Conservation (phyloP, 202 grass and related monocot species). For the Schoenoplectus triqueter region DNA sequence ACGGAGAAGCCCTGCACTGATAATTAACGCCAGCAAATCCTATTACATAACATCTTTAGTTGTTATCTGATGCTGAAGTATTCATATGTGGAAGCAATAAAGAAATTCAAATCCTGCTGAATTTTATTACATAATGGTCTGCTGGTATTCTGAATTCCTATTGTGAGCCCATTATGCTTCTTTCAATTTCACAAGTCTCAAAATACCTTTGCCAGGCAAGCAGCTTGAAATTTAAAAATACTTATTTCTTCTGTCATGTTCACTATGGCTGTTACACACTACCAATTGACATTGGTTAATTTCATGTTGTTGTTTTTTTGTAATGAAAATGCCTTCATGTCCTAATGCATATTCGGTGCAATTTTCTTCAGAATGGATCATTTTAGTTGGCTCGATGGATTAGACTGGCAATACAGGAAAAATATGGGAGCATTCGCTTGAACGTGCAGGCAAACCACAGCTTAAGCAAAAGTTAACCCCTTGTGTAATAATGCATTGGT, state of each 20-base stretch:
- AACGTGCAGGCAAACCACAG: constrained; percentile 9
- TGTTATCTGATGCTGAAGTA: constrained; percentile 4
- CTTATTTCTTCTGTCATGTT: neutral
- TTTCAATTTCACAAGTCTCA: constrained; percentile 5
- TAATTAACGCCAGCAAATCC: neutral
- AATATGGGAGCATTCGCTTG: neutral
- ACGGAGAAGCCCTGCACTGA: neutral
- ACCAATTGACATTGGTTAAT: neutral
- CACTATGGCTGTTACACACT: neutral
- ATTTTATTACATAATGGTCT: neutral
- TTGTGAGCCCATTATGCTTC: constrained; percentile 14
- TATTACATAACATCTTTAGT: neutral
- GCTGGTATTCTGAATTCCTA: neutral
- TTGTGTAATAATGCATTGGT: neutral
- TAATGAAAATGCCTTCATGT: neutral
- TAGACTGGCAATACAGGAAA: neutral
- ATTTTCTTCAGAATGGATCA: neutral
- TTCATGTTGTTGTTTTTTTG: neutral
- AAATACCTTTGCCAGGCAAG: neutral
- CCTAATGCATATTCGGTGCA: neutral
- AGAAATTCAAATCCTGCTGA: neutral
- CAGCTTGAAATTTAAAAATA: neutral
- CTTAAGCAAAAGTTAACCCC: neutral
- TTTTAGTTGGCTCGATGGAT: neutral
- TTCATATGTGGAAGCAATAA: neutral